Evolutionary conservation across 2,329 filamentous ascomycete genomes (phyloP).

Genomic region (Fusarium pseudoanthophilum): DNA sequence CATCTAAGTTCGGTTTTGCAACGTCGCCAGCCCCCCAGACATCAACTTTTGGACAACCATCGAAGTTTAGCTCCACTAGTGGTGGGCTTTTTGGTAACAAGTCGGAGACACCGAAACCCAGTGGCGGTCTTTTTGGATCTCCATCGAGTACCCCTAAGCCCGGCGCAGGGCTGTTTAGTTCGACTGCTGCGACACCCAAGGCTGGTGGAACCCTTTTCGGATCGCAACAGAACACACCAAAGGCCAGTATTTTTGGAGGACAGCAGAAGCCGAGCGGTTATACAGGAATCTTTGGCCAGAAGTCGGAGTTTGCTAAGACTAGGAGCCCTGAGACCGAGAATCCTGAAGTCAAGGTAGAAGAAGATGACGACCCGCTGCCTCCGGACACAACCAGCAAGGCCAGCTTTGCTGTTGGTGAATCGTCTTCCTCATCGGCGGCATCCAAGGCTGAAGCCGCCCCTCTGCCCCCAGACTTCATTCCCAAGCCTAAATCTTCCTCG

Average conservation of each 20-base stretch:
- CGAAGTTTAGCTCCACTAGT: slow-evolving; percentile 42
- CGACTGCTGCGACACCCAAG: slow-evolving; percentile 46
- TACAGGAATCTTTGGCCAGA: slow-evolving; percentile 41
- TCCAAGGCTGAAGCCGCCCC: slow-evolving; percentile 53
- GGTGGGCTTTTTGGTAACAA: slow-evolving; percentile 46
- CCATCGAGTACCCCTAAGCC: slow-evolving; percentile 33
- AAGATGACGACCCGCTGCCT: slow-evolving; percentile 59
- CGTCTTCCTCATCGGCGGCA: slow-evolving; percentile 61
- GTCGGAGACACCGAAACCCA: slow-evolving; percentile 41
- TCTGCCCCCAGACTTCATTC: slow-evolving; percentile 56
- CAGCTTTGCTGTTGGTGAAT: slow-evolving; percentile 60
- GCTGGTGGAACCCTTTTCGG: slow-evolving; percentile 37
- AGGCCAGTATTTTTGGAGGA: slow-evolving; percentile 33
- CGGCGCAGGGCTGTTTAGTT: slow-evolving; percentile 34
- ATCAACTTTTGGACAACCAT: slow-evolving; percentile 51
- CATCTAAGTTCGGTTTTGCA: slow-evolving; percentile 57
- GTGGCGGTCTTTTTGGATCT: slow-evolving; percentile 42
- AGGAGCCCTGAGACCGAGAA: slow-evolving; percentile 34
- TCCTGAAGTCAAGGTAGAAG: slow-evolving; percentile 52
- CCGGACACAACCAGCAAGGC: slow-evolving; percentile 67
- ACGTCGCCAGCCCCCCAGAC: slow-evolving; percentile 48
- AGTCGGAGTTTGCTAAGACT: slow-evolving; percentile 27
- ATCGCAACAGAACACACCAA: slow-evolving; percentile 39
- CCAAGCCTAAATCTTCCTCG: slow-evolving; percentile 31
- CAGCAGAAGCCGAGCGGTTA: slow-evolving; percentile 39